Base-by-base conservation (phyloP, 495 filamentous ascomycete species). In the Glonium stellatum region DNA sequence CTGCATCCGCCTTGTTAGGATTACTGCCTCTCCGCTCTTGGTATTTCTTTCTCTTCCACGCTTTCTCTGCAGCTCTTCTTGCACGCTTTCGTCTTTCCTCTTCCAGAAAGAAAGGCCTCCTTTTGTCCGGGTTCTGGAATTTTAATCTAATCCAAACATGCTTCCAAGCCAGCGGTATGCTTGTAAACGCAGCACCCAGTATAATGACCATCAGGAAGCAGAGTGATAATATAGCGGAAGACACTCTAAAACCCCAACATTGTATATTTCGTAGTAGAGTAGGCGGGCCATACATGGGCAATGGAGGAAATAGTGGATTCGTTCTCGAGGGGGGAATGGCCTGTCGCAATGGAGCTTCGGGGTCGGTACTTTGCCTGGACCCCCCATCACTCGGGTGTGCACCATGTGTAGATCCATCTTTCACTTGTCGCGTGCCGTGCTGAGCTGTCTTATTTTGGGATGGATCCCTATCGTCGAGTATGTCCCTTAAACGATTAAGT, bases 261-360 rank as follows among this genome's bases (percentile, higher is more conserved):
- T 89, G 86, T n/a, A 90, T 25, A 36, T 81, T 77, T 41, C 85
- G 74, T 25, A 86, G 57, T 1, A 78, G 22, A 2, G 87, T 84
- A 0, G 90, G 85, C 0, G 90, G 85, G 0, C 87, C 88, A 62
- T 96, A 96, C 2, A 89, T 74, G 0, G 92, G 92, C 13, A 97
- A 71, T 9, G 90, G 87, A 11, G 92, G 92, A 66, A 97, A 97
- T 0, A 96, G 73, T 8, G 92, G 91, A 67, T 95, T 85, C 6
- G 85, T 90, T 66, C 81, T 76, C 4, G 82, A 80, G 1, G 85
- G 80, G 0, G 84, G 84, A 67, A 72, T 62, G 1, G 74, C 69
- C 0, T 61, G 60, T 1, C 70, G 52, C 11, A 81, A 57, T 8
- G 74, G 60, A 10, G 71, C 78, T 44, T 70, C 70, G 0, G 68